Evolutionary conservation across 306 rosid species (phyloP).

Genomic region (Herpetospermum pedunculosum): DNA sequence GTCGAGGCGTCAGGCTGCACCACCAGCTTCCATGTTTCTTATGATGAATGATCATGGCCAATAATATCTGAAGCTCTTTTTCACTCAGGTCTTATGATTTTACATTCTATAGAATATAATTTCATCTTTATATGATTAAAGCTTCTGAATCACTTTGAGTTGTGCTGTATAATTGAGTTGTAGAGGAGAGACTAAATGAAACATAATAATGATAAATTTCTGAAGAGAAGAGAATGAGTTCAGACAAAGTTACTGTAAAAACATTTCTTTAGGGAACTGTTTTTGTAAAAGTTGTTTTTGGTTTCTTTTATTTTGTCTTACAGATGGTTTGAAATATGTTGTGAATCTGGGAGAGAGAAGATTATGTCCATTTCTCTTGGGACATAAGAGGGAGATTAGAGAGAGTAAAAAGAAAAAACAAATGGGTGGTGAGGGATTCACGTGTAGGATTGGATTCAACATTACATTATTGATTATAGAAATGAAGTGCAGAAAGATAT

Average conservation of each 20-base stretch:
- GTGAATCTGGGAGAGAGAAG: background rate
- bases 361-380: slow-evolving; percentile 3
- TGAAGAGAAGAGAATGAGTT: background rate
- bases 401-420: background rate
- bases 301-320: background rate
- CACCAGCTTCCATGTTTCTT: slow-evolving; percentile 61
- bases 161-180: background rate
- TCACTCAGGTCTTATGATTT: slow-evolving; percentile 6
- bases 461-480: too few relatives aligned
- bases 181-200: background rate
- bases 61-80: background rate
- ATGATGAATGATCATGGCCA: slow-evolving; percentile 38
- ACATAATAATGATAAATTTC: background rate
- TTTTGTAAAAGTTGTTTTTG: background rate
- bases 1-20: slow-evolving; percentile 74
- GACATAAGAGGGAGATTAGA: background rate
- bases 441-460: background rate
- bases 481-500: slow-evolving; percentile 3
- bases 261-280: background rate
- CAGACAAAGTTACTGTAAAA: background rate
- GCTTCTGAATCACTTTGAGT: slow-evolving; percentile 1
- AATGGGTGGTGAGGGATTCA: slow-evolving; percentile 8
- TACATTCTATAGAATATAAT: background rate
- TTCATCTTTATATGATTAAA: slow-evolving; percentile 1
- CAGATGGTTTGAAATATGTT: background rate